Conservation (phyloP, 2,329 filamentous ascomycete species). For the Colletotrichum liriopes region DNA sequence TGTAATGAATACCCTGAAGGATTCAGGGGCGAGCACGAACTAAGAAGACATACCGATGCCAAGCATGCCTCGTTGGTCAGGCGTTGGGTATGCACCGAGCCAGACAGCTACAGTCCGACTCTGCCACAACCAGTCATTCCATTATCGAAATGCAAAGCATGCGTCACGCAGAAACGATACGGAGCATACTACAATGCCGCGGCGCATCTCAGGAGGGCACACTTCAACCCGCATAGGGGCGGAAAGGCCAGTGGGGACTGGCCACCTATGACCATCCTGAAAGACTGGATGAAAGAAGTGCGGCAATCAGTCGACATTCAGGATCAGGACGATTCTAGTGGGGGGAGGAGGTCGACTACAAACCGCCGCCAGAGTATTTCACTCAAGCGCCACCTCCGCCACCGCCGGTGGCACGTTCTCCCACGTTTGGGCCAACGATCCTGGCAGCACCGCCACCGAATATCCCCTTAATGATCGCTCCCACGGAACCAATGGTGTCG, state of each 20-base stretch:
- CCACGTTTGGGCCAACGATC: slow-evolving; percentile 24
- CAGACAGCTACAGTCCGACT: slow-evolving; percentile 54
- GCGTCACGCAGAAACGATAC: slow-evolving; percentile 70
- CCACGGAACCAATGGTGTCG: slow-evolving; percentile 22
- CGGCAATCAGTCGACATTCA: slow-evolving; percentile 64
- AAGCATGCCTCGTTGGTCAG: slow-evolving; percentile 70
- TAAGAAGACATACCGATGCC: slow-evolving; percentile 76
- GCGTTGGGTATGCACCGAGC: slow-evolving; percentile 71
- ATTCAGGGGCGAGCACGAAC: slow-evolving; percentile 92
- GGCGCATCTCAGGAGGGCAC: slow-evolving; percentile 70
- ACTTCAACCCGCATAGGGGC: slow-evolving; percentile 70
- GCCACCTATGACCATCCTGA: slow-evolving; percentile 71
- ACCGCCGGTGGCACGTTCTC: slow-evolving; percentile 30
- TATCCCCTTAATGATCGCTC: slow-evolving; percentile 22
- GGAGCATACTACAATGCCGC: slow-evolving; percentile 74
- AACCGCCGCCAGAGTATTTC: slow-evolving; percentile 37
- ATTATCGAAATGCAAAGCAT: slow-evolving; percentile 70
- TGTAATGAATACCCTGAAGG: slow-evolving; percentile 89
- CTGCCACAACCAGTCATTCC: slow-evolving; percentile 66
- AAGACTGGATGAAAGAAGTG: slow-evolving; percentile 75
- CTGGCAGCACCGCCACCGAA: slow-evolving; percentile 31
- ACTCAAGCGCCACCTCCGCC: slow-evolving; percentile 31
- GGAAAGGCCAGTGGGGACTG: slow-evolving; percentile 73
- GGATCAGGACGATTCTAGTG: slow-evolving; percentile 64
- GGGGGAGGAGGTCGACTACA: slow-evolving; percentile 59